Base-by-base conservation (phyloP, 352 stramenopile genomes). In the Globisporangium uncinulatum region DNA sequence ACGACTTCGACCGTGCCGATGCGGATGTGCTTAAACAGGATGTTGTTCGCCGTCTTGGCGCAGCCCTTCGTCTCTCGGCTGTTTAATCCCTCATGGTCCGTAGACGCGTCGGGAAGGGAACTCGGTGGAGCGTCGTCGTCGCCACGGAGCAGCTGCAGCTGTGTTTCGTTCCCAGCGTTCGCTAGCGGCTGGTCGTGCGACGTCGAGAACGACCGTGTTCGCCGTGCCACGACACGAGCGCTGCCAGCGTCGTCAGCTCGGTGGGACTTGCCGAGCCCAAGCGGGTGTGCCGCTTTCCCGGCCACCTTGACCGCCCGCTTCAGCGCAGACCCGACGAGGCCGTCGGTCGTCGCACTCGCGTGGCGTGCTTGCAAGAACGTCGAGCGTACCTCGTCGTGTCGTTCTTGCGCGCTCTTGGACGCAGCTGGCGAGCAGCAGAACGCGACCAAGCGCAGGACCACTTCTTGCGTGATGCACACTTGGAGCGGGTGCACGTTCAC, bases 401-500 rank as follows among this genome's bases (percentile, higher is more conserved):
- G 71, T 21, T 76, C 74, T 47, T 86, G 74, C 20, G 60, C 53
- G 24, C 47, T 70, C n/a, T 53, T 67, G 10, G 62, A 49, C 10
- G 66, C 29, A 6, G 20, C 41, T 0, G 59, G 55, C 10, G 78
- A 63, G 0, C 74, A 65, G 50, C 87, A 83, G 52, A 91, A 92
- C 1, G 65, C 51, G 4, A 87, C 59, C 24, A 92, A 58, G 45
- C 92, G 82, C 17, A 89, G 59, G 32, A 95, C 82, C 13, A 89
- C 67, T 31, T 92, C 80, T 15, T 92, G 81, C 1, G 84, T 90
- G 45, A 95, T 68, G 52, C 81, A 92, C 32, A 95, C 73, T 62
- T 95, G 81, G n/a, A 95, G 73, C 5, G 85, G 85, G 45, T 91
- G 81, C 2, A 92, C 74, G 36, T 95, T 95, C 31, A 95, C 62